Base-by-base conservation (phyloP, 2,329 filamentous ascomycete species). In the Xylariaceae sp. region DNA sequence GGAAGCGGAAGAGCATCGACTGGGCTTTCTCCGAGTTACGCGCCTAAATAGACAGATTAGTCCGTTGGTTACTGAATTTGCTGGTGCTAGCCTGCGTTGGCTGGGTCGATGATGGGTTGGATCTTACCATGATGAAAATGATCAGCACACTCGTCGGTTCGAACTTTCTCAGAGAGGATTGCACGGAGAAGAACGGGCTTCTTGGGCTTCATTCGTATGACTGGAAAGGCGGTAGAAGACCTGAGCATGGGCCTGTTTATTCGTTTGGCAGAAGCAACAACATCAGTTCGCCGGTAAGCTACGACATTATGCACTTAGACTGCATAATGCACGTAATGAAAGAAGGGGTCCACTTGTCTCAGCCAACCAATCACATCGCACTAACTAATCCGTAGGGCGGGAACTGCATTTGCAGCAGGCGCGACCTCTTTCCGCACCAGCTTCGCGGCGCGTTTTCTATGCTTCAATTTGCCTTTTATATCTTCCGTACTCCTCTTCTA, bases 1-100 rank as follows among this genome's bases (percentile, higher is more conserved):
- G 90, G 80, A 99, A 99, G 80, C 94, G 92, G 78, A 96, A 99
- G 73, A 99, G 92, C 92, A 99, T 99, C 45, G 92, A 96, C 79
- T 99, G 94, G 67, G 94, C 92, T 74, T 97, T 99, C 81, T 97
- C 92, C 43, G 89, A 92, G 74, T 97, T 96, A 69, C 92, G 92
- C 68, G 92, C 92, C 92, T 91, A 64, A 36, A 36, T 18, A 1
- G 34, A 21, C 32, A 29, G 15, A 34, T 8, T 26, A 10, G 40
- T 51, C 39, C 43, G 48, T 54, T 39, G 29, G 29, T 22, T 16
- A 12, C n/a, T 21, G 5, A 39, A 12, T 13, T 5, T 16, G 32
- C 32, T 34, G 32, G 32, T 34, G 32, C 13, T 15, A 10, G 10
- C 32, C 10, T 34, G 32, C 3, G 3, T 34, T 34, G 32, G 10